These are phyloP conservation scores for Platanus orientalis DNA, from an alignment of 164 flowering plant genomes.

Conservation along the genomic window DNA sequence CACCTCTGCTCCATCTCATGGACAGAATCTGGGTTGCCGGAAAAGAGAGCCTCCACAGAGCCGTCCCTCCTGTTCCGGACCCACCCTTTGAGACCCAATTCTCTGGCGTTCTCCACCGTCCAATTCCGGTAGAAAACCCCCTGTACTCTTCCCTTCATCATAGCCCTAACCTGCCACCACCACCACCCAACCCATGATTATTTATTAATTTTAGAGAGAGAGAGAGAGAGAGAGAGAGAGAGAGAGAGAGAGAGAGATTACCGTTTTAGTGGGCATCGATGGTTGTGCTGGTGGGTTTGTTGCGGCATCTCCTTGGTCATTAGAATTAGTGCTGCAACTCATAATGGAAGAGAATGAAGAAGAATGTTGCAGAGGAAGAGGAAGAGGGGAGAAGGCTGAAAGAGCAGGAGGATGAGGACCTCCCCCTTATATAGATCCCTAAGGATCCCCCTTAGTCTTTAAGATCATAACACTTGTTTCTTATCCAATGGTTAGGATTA, in stretches of 20 bases:
- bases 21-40: slow-evolving; percentile 58
- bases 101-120: slow-evolving; percentile 77
- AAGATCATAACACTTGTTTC: too few relatives aligned
- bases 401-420: neutral
- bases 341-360: neutral
- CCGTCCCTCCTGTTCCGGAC: slow-evolving; percentile 40
- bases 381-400: neutral
- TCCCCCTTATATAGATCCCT: too few relatives aligned
- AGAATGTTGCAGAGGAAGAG: neutral
- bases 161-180: slow-evolving; percentile 55
- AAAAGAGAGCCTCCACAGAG: slow-evolving; percentile 69
- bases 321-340: neutral
- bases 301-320: neutral
- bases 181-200: neutral
- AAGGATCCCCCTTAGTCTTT: too few relatives aligned
- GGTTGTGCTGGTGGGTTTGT: slow-evolving; percentile 4
- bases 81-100: slow-evolving; percentile 50
- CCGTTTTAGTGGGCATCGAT: slow-evolving; percentile 17
- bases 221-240: neutral
- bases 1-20: slow-evolving; percentile 78
- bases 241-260: slow-evolving; percentile 3
- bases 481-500: too few relatives aligned
- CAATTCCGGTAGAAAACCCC: slow-evolving; percentile 87
- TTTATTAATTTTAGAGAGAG: neutral
- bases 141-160: slow-evolving; percentile 80